A percentile compares a stretch with the other conserved stretches of the same genome.
phyloP scores from a whole-genome alignment of 768 basidiomycete species.

The Leucocoprinus sp. region DNA sequence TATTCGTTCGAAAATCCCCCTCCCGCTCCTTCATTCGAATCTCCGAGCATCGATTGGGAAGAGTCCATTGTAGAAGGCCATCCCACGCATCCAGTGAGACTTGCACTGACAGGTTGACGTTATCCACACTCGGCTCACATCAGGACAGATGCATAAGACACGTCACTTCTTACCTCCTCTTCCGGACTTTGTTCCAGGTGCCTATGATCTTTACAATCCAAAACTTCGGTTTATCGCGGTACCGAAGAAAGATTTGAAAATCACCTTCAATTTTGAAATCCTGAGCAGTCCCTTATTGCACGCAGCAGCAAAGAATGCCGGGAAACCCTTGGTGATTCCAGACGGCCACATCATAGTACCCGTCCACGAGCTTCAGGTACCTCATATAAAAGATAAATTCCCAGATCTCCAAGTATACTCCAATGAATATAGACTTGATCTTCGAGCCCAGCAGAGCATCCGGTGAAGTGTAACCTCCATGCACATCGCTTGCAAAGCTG shows the following conservation, averaged over 20 bases:
- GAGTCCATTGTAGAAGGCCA: slow-evolving; percentile 56
- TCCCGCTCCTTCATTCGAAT: slow-evolving; percentile 32
- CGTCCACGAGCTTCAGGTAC: slow-evolving; percentile 46
- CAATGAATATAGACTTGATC: slow-evolving; percentile 31
- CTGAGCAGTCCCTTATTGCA: slow-evolving; percentile 33
- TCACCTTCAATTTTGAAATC: slow-evolving; percentile 44
- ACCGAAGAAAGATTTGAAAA: slow-evolving; percentile 32
- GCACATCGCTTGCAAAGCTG: background rate
- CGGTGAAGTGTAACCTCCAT: slow-evolving; percentile 24
- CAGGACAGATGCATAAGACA: slow-evolving; percentile 46
- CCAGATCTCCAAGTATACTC: slow-evolving; percentile 35
- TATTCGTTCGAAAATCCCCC: slow-evolving; percentile 45
- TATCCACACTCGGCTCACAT: background rate
- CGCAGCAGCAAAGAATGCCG: slow-evolving; percentile 30
- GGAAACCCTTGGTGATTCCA: slow-evolving; percentile 24
- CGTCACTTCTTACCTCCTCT: slow-evolving; percentile 45
- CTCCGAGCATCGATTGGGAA: slow-evolving; percentile 50
- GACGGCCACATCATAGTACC: slow-evolving; percentile 36
- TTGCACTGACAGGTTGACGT: background rate
- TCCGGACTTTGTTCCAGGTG: slow-evolving; percentile 34
- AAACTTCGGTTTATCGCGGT: slow-evolving; percentile 39
- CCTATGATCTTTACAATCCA: slow-evolving; percentile 41
- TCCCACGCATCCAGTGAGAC: slow-evolving; percentile 47
- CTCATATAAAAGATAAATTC: slow-evolving; percentile 44
- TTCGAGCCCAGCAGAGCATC: slow-evolving; percentile 46